Evolutionary conservation across 306 rosid genomes (phyloP), one percentile per base, ranked within the genome.

Genomic region (Acacia confusa): DNA sequence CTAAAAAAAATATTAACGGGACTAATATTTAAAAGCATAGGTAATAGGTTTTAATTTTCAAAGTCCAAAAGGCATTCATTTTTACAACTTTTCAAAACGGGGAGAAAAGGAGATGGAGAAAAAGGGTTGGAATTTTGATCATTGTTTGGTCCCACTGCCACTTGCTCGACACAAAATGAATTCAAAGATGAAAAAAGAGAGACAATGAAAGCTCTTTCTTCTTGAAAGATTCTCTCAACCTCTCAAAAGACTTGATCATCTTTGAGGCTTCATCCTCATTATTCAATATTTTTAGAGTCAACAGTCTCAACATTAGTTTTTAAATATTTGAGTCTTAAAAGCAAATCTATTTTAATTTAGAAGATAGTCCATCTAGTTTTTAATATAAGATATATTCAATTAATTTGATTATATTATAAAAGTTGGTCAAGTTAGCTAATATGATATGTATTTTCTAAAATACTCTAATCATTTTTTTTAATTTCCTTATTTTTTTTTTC

Each of bases 71-170:
- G 12, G 58, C 74, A 73, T 72, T 61, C 30, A 72, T 45, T 32
- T 71, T 25, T 63, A 28, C 40, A 63, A 79, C 70, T 57, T 41
- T 24, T n/a, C 20, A 53, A 70, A 52, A 9, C 24, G 76, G 50
- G 13, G 1, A 12, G 3, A 0, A 60, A 50, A 4, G 0, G 5
- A 16, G 7, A 50, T 1, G 0, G 12, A 11, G 45, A 9, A 10
- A 60, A 61, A 44, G 71, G 73, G 16, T 28, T 70, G 77, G 63
- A 57, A 58, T 58, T 79, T 79, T n/a, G 1, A 20, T 25, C 1
- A 24, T 58, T 40, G 47, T 1, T 57, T 79, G 82, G 82, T 79
- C 82, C 82, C 82, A 79, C 75, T 14, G 16, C 32, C 45, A 66
- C 45, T 16, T 9, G 52, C 12, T 28, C 55, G 1, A n/a, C 61